Base-by-base conservation (phyloP, 2,329 filamentous ascomycete genomes). In the Epichloe elymi region DNA sequence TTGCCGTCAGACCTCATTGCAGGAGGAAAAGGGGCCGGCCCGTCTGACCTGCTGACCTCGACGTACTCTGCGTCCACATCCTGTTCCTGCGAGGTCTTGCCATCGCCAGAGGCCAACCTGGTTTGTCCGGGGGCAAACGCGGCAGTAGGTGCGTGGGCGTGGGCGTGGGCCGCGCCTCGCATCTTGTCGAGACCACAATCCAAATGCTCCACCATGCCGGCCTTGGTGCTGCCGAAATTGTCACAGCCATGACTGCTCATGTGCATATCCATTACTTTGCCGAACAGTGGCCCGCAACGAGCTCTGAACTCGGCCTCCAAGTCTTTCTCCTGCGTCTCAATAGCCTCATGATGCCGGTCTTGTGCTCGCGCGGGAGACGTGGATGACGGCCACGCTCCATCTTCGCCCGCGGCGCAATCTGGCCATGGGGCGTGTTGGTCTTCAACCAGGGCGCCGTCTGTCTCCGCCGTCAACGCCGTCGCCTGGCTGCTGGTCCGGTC, bases 251-350 rank as follows among this genome's bases (percentile, higher is more conserved):
- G 48, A 46, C 59, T 59, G 26, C 46, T 42, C 14, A 36, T 42
- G 15, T 63, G 60, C 8, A 70, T 61, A 2, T 70, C 67, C 51
- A 67, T 64, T 0, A 66, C 69, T 54, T 75, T 75, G 41, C 60
- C 64, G 58, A 72, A 73, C 5, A 79, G 62, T 11, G 68, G 65
- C 7, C 74, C 71, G 54, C 73, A 70, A 14, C 66, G 65, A 20
- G 61, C 57, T 54, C 70, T 66, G 50, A 80, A 74, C 51, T 78
- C 74, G 0, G 63, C 61, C 57, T 77, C 75, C 1, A 79, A 65
- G 30, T 70, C 66, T 41, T 65, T 67, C 58, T 80, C 75, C 46
- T 73, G 70, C 50, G 68, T 63, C 33, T 68, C 64, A 15, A 74
- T 64, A 4, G 65, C 68, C 14, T 66, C 65, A 15, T 63, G 59